These are phyloP conservation scores for Trypanosoma avium DNA, from an alignment of 208 protist genomes.

Conservation along the genomic window DNA sequence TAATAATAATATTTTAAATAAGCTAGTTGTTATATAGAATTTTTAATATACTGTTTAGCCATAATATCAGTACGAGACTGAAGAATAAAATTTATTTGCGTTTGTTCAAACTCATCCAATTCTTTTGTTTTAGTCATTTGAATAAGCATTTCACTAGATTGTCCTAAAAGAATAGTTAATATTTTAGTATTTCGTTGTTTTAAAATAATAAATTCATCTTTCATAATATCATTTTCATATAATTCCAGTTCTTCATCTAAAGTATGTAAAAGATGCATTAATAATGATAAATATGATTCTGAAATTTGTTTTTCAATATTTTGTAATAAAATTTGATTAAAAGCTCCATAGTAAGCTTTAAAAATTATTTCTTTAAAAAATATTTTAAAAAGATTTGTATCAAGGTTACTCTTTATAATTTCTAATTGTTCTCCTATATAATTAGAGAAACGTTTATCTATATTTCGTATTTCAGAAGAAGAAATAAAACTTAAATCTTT, in stretches of 20 bases:
- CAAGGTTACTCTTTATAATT: too few relatives aligned
- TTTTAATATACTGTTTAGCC: conserved; percentile 9
- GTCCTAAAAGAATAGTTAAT: conserved; percentile 4
- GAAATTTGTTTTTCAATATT: conserved; percentile 1
- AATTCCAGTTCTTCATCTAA: conserved; percentile 7
- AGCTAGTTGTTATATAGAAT: too few relatives aligned
- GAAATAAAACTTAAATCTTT: too few relatives aligned
- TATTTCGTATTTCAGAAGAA: too few relatives aligned
- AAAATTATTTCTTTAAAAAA: too few relatives aligned
- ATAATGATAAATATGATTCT: neutral
- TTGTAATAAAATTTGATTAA: conserved; percentile 12
- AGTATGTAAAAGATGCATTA: conserved; percentile 9
- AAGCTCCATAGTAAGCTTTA: too few relatives aligned
- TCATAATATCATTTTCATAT: neutral
- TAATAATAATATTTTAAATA: too few relatives aligned
- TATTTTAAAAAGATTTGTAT: too few relatives aligned
- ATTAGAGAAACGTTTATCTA: too few relatives aligned
- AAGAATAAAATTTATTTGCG: conserved; percentile 4
- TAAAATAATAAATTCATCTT: conserved; percentile 2
- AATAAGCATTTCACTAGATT: conserved; percentile 1
- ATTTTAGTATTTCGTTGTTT: conserved; percentile 1
- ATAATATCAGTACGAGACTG: conserved; percentile 1
- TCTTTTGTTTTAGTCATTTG: neutral
- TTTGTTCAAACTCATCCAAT: neutral
- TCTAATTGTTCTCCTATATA: too few relatives aligned